Base-by-base conservation (phyloP, 352 stramenopile genomes). In the Pythium phragmiticola region DNA sequence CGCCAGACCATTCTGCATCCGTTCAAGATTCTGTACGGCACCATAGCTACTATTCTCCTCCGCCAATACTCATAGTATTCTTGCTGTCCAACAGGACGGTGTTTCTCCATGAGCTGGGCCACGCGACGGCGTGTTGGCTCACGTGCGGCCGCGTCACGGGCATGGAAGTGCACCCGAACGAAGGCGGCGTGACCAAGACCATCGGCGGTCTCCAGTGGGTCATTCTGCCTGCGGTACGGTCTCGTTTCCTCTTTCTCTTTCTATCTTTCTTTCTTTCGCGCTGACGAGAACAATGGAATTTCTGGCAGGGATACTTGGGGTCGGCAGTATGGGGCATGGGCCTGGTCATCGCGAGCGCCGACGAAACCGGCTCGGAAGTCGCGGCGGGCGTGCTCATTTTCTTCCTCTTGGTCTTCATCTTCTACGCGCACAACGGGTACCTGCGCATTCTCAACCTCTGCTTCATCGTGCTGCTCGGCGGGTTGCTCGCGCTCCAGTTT, bases 121-220 rank as follows among this genome's bases (percentile, higher is more conserved):
- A 96, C 59, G 88, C 88, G 4, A 90, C 77, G 9, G 88, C 88
- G 56, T 82, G 79, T 21, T 94, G 87, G 82, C 74, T 96, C 58
- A 96, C 88, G 7, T 95, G 88, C 51, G 88, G 88, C 66, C 87
- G 76, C 54, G 87, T 95, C 39, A 90, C 82, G 66, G 82, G 87
- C 42, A 96, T 96, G 87, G 86, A 96, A 64, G 88, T 96, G 53
- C 84, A 95, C 50, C 86, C 83, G 37, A 83, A 96, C 49, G 88
- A 96, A 78, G 88, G 88, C 28, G 88, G 88, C 49, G 85, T 94
- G 57, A 96, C 88, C 45, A 94, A 74, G 50, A 80, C 73, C 46
- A 60, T 78, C n/a, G 76, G 76, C 41, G 76, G 76, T 36, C 72
- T 71, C 52, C 62, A 69, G 57, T 76, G 71, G 59, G 72, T 78